phyloP scores from a whole-genome alignment of 2,329 filamentous ascomycete species.

The Diaporthe humulicola region DNA sequence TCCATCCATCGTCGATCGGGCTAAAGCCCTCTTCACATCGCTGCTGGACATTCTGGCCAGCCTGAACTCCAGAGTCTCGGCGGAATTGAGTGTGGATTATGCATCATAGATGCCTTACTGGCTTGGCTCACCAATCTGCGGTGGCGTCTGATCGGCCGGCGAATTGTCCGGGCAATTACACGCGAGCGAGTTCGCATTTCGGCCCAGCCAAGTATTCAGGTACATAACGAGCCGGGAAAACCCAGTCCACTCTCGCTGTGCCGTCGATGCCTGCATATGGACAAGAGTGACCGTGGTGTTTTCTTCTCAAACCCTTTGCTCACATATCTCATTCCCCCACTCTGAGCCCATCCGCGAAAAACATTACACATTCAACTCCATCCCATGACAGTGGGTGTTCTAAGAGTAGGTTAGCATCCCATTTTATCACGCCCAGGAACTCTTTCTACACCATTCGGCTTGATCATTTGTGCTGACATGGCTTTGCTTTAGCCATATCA shows the following conservation, averaged over 20 bases:
- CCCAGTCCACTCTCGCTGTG: neutral
- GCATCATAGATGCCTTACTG: neutral
- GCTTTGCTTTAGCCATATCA: rapidly evolving
- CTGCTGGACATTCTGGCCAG: conserved; percentile 20
- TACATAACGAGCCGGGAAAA: neutral
- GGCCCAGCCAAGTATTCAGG: neutral
- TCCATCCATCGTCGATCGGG: neutral
- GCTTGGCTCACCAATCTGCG: neutral
- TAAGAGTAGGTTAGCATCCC: neutral
- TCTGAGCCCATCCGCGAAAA: neutral
- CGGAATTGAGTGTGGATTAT: conserved; percentile 10
- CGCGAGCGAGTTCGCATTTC: neutral
- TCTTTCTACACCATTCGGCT: no score
- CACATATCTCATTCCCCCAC: neutral
- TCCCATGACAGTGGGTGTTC: no score
- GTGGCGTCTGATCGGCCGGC: neutral
- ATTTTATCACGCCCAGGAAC: neutral
- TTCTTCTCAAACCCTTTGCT: neutral
- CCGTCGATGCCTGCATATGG: neutral
- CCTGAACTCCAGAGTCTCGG: conserved; percentile 10
- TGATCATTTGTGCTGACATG: neutral
- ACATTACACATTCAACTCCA: no score
- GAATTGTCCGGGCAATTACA: conserved; percentile 6
- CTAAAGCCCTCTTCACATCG: conserved; percentile 7
- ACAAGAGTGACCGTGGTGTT: neutral